phyloP scores from a whole-genome alignment of 345 rosid species.

The Moricandia arvensis region DNA sequence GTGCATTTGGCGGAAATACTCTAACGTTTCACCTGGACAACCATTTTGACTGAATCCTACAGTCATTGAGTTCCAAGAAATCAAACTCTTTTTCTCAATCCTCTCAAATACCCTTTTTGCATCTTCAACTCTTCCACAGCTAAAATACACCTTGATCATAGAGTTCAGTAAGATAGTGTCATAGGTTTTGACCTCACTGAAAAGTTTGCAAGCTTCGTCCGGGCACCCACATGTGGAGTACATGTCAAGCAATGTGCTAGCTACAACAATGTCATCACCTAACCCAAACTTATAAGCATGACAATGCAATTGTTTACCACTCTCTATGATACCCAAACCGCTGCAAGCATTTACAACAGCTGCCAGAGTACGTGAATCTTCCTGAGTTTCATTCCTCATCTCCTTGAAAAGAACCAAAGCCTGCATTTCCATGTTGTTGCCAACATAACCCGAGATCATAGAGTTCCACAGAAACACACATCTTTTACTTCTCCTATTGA shows the following conservation, averaged over 20 bases:
- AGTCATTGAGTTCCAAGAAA: conserved; percentile 90
- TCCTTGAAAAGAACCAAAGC: conserved; percentile 55
- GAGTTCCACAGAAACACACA: conserved; percentile 72
- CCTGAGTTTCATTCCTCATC: conserved; percentile 52
- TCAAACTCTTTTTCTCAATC: conserved; percentile 58
- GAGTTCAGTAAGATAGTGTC: conserved; percentile 77
- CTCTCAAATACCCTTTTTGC: conserved; percentile 59
- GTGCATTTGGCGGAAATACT: conserved; percentile 67
- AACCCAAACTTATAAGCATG: conserved; percentile 59
- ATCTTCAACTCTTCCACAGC: conserved; percentile 68
- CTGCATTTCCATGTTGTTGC: conserved; percentile 51
- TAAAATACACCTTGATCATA: conserved; percentile 73
- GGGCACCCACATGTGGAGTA: conserved; percentile 64
- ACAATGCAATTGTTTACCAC: conserved; percentile 70
- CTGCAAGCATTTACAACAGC: conserved; percentile 56
- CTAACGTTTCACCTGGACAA: conserved; percentile 61
- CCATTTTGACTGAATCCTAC: conserved; percentile 76
- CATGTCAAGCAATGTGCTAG: conserved; percentile 72
- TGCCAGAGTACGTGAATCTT: conserved; percentile 56
- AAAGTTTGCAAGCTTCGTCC: conserved; percentile 63
- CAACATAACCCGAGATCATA: conserved; percentile 69
- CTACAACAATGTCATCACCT: conserved; percentile 47
- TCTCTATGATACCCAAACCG: conserved; percentile 32
- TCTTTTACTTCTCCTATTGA: conserved; percentile 41
- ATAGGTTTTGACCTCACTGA: conserved; percentile 50